A percentile compares a stretch with the other conserved stretches of the same genome.
phyloP scores from a whole-genome alignment of 2,329 filamentous ascomycete genomes.

The Didymella glomerata region DNA sequence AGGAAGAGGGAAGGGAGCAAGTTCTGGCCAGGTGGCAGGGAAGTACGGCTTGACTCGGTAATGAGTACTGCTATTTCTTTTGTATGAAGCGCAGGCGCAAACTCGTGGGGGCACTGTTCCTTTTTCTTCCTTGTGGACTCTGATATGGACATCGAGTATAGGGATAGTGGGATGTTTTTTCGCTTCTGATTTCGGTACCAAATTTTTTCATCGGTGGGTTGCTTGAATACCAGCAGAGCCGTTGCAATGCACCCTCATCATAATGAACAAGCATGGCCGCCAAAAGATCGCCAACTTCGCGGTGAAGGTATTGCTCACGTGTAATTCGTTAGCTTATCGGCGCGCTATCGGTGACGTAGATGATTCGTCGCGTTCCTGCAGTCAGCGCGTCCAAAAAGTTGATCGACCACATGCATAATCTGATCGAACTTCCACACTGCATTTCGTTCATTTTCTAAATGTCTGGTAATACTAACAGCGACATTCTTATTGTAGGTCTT shows the following conservation, averaged over 20 bases:
- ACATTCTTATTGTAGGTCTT: constrained; percentile 65
- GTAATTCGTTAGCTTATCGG: constrained; percentile 12
- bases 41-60: neutral
- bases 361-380: constrained; percentile 22
- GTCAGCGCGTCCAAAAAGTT: constrained; percentile 12
- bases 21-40: neutral
- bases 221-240: neutral
- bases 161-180: too few species aligned
- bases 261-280: constrained; percentile 4
- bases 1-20: neutral
- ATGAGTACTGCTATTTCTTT: neutral
- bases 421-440: constrained; percentile 4
- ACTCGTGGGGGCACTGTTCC: too few species aligned
- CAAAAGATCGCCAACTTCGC: constrained; percentile 5
- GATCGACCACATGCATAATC: constrained; percentile 11
- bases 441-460: constrained; percentile 27
- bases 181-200: too few species aligned
- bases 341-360: constrained; percentile 26
- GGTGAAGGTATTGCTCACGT: constrained; percentile 12
- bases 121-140: too few species aligned
- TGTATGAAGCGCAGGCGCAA: too few species aligned
- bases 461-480: constrained; percentile 58
- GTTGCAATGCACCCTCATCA: neutral
- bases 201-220: too few species aligned
- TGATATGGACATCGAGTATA: too few species aligned